Evolutionary conservation across 257 asterid genomes (phyloP).

Genomic region (Penstemon davidsonii): DNA sequence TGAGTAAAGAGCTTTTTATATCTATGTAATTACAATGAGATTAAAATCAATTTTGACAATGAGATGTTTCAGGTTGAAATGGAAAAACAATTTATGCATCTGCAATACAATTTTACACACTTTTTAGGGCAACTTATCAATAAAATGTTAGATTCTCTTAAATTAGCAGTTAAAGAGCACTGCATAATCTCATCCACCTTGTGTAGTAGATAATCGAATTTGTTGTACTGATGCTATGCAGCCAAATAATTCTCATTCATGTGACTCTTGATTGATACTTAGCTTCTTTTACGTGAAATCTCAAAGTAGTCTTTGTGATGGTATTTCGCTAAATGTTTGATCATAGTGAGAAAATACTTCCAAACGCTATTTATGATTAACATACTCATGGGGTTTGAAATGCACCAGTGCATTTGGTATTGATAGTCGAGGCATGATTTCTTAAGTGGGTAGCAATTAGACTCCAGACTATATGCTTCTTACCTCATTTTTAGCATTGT

Average conservation of each 20-base stretch:
- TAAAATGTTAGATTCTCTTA: too few relatives aligned
- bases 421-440: constrained; percentile 8
- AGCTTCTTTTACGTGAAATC: not conserved
- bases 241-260: not conserved
- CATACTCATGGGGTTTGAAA: not conserved
- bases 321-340: not conserved
- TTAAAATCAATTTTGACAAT: not conserved
- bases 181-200: too few relatives aligned
- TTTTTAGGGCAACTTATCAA: too few relatives aligned
- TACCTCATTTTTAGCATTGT: not conserved
- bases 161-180: too few relatives aligned
- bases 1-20: not conserved
- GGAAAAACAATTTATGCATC: too few relatives aligned
- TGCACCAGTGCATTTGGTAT: constrained; percentile 17
- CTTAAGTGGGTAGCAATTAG: not conserved
- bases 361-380: constrained; percentile 8
- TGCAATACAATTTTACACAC: too few relatives aligned
- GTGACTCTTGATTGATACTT: constrained; percentile 12
- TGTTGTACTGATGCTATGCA: too few relatives aligned
- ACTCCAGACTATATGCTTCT: not conserved
- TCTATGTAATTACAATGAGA: not conserved
- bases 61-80: constrained; percentile 2
- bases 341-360: not conserved
- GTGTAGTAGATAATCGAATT: too few relatives aligned
- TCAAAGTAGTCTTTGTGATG: not conserved